A percentile compares a stretch with the other conserved stretches of the same genome.
Evolutionary conservation across 2,329 filamentous ascomycete genomes (phyloP).

Genomic region (Corynespora cassiicola): DNA sequence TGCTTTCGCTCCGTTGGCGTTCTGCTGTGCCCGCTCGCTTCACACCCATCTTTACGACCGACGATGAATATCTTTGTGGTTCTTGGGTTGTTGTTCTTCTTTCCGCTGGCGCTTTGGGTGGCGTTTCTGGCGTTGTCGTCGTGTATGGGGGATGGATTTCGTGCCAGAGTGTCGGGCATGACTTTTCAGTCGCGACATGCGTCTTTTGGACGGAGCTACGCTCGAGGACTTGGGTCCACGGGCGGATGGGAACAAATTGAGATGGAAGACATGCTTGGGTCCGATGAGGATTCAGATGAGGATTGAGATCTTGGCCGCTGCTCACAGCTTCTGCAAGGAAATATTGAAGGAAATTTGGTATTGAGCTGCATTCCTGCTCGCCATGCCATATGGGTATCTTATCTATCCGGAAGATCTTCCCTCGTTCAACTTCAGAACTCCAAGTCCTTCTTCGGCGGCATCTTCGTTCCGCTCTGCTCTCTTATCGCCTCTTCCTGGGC

Average conservation of each 20-base stretch:
- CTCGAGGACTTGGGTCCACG: slow-evolving; percentile 60
- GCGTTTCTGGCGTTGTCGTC: slow-evolving; percentile 62
- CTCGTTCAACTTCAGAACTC: slow-evolving; percentile 64
- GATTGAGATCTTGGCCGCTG: slow-evolving; percentile 15
- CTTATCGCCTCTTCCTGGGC: slow-evolving; percentile 58
- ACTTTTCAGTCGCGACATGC: slow-evolving; percentile 51
- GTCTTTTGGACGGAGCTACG: slow-evolving; percentile 63
- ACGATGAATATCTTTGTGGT: slow-evolving; percentile 43
- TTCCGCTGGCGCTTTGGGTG: slow-evolving; percentile 47
- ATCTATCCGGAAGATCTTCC: not conserved
- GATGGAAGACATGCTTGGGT: slow-evolving; percentile 65
- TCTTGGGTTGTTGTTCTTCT: slow-evolving; percentile 38
- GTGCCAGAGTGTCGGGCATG: slow-evolving; percentile 50
- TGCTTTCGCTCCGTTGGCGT: slow-evolving; percentile 20
- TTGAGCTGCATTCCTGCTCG: too few species aligned
- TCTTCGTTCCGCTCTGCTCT: slow-evolving; percentile 55
- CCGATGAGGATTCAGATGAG: slow-evolving; percentile 44
- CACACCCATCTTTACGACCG: too few species aligned
- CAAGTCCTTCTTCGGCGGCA: slow-evolving; percentile 63
- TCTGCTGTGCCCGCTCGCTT: slow-evolving; percentile 9
- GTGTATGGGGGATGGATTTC: slow-evolving; percentile 61
- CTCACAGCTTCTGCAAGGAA: not conserved
- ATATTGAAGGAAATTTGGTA: too few species aligned
- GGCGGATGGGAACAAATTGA: slow-evolving; percentile 68
- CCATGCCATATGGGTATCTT: not conserved